These are phyloP conservation scores for Cordyceps cateniannulata DNA, from an alignment of 2,329 filamentous ascomycete species.

Conservation along the genomic window DNA sequence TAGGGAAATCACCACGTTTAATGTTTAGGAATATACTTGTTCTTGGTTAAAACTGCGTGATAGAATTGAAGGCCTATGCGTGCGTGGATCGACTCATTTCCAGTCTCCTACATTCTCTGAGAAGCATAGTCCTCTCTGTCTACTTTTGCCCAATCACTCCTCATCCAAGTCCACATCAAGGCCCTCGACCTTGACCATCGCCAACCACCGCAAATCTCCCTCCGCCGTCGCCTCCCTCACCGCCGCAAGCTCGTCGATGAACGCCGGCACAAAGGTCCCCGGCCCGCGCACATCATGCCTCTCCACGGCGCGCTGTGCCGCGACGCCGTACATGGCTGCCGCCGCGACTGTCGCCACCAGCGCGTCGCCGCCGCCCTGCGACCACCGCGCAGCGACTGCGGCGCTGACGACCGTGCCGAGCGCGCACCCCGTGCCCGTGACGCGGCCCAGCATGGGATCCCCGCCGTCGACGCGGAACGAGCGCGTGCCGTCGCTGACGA, in stretches of 20 bases:
- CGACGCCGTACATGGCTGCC: slow-evolving; percentile 68
- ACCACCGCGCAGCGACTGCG: slow-evolving; percentile 58
- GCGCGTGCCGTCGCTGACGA: no score
- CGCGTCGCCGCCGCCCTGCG: slow-evolving; percentile 41
- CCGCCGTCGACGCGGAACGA: no score
- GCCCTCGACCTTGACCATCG: slow-evolving; percentile 41
- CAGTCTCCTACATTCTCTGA: no score
- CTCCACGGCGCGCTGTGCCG: slow-evolving; percentile 63
- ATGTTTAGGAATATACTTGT: not conserved
- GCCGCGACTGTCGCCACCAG: slow-evolving; percentile 68
- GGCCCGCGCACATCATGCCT: slow-evolving; percentile 65
- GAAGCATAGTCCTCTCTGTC: not conserved
- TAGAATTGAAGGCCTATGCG: no score
- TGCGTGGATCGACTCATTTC: no score
- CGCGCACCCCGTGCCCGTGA: no score
- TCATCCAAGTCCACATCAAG: slow-evolving; percentile 22
- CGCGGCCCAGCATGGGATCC: no score
- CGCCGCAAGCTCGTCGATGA: slow-evolving; percentile 64
- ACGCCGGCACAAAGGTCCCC: slow-evolving; percentile 78
- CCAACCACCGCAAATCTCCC: slow-evolving; percentile 46
- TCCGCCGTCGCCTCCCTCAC: slow-evolving; percentile 41
- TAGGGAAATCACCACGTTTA: not conserved
- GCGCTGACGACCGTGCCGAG: slow-evolving; percentile 72
- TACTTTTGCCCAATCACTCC: not conserved
- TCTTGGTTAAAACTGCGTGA: no score